Conservation (phyloP, 1,284 basidiomycete genomes). For the Trametes hirsuta region DNA sequence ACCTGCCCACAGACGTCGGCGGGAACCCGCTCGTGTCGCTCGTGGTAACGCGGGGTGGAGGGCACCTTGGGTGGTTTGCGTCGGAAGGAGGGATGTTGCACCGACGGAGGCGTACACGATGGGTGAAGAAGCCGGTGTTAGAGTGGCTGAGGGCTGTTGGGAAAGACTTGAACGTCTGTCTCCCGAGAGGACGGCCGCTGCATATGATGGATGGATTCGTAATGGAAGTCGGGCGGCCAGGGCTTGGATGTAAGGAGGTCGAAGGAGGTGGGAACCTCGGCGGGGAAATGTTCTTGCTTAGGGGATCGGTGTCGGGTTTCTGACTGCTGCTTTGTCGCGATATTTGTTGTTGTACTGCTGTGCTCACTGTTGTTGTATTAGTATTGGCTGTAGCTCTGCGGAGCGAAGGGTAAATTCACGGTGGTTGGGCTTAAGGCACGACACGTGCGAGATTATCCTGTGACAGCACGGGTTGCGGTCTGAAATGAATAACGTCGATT, state of each 20-base stretch:
- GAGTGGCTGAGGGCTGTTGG: slow-evolving; percentile 71
- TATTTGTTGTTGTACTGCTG: background rate
- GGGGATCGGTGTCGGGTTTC: background rate
- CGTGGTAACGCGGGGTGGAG: slow-evolving; percentile 77
- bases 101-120: slow-evolving; percentile 47
- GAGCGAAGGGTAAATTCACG: too few species aligned
- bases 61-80: slow-evolving; percentile 93
- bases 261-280: slow-evolving; percentile 37
- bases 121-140: slow-evolving; percentile 74
- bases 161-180: slow-evolving; percentile 51
- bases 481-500: too few species aligned
- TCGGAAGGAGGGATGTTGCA: slow-evolving; percentile 38
- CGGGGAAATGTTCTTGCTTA: background rate
- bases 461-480: too few species aligned
- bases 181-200: slow-evolving; percentile 35
- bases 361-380: background rate
- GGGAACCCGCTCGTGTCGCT: slow-evolving; percentile 69
- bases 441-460: too few species aligned
- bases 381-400: background rate
- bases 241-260: slow-evolving; percentile 49
- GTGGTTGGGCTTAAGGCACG: too few species aligned
- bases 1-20: slow-evolving; percentile 59
- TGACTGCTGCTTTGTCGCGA: background rate
- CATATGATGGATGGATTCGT: slow-evolving; percentile 56
- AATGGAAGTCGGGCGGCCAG: slow-evolving; percentile 52